Conservation (phyloP, 2,329 filamentous ascomycete genomes). For the Aspergillus sp. region DNA sequence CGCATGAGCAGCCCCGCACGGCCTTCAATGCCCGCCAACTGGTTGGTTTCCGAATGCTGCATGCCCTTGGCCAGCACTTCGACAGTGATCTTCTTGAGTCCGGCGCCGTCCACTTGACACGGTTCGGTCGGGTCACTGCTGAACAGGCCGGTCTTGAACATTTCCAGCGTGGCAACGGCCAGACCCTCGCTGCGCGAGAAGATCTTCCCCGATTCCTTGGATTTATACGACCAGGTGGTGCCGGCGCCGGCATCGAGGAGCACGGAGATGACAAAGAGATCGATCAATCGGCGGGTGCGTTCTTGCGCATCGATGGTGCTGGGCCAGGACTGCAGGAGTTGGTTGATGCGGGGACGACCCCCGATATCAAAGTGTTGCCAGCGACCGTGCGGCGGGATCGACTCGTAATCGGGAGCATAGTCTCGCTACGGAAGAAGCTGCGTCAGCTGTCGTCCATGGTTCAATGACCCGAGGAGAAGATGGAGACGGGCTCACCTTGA, state of each 20-base stretch:
- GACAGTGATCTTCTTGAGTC: conserved; percentile 70
- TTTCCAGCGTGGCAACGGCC: conserved; percentile 74
- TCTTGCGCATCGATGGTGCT: conserved; percentile 49
- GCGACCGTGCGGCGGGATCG: conserved; percentile 78
- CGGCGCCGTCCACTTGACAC: conserved; percentile 84
- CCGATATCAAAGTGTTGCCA: conserved; percentile 66
- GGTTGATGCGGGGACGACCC: conserved; percentile 51
- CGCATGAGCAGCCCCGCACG: conserved; percentile 75
- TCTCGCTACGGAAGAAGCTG: conserved; percentile 55
- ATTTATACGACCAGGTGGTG: conserved; percentile 88
- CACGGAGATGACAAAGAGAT: conserved; percentile 63
- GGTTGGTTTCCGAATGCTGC: conserved; percentile 78
- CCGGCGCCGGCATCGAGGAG: conserved; percentile 75
- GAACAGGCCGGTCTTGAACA: conserved; percentile 92
- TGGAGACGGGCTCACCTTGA: conserved; percentile 65
- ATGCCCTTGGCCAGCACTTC: conserved; percentile 76
- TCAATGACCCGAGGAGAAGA: conserved; percentile 2
- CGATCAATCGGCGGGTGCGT: conserved; percentile 56
- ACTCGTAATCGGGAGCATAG: conserved; percentile 65
- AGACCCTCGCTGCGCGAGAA: conserved; percentile 87
- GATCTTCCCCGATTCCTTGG: conserved; percentile 77
- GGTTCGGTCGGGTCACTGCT: conserved; percentile 79
- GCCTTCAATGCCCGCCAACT: conserved; percentile 80
- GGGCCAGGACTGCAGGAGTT: conserved; percentile 52
- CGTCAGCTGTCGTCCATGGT: conserved; percentile 3